These are phyloP conservation scores for Didymella exigua DNA, from an alignment of 2,329 filamentous ascomycete genomes.

Conservation along the genomic window DNA sequence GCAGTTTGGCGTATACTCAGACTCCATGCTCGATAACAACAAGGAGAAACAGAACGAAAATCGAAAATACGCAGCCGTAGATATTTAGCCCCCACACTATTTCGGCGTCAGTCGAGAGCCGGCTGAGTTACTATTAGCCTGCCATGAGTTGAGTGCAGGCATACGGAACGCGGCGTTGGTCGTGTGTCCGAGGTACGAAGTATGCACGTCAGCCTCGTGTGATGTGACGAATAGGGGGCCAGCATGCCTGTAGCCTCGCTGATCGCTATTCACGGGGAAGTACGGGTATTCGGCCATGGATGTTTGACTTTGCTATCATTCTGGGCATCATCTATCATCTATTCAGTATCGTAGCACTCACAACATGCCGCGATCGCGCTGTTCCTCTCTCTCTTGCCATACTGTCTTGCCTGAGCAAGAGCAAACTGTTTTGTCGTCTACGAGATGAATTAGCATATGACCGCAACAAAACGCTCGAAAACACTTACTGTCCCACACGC, in stretches of 20 bases:
- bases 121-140: neutral
- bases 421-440: constrained; percentile 91
- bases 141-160: neutral
- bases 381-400: constrained; percentile 94
- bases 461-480: neutral
- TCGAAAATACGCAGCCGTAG: neutral
- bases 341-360: constrained; percentile 51
- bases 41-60: neutral
- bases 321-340: neutral
- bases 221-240: neutral
- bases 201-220: neutral
- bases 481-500: constrained; percentile 78
- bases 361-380: constrained; percentile 87
- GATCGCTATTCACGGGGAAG: neutral
- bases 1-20: neutral
- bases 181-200: neutral
- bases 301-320: neutral
- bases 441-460: neutral
- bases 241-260: neutral
- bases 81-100: neutral
- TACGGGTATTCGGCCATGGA: neutral
- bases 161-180: neutral
- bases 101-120: neutral
- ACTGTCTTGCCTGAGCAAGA: constrained; percentile 97
- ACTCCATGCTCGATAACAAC: neutral